Evolutionary conservation across 305 asterid genomes (phyloP), one percentile per base, ranked within the genome.

Genomic region (Fraxinus angustifolia): DNA sequence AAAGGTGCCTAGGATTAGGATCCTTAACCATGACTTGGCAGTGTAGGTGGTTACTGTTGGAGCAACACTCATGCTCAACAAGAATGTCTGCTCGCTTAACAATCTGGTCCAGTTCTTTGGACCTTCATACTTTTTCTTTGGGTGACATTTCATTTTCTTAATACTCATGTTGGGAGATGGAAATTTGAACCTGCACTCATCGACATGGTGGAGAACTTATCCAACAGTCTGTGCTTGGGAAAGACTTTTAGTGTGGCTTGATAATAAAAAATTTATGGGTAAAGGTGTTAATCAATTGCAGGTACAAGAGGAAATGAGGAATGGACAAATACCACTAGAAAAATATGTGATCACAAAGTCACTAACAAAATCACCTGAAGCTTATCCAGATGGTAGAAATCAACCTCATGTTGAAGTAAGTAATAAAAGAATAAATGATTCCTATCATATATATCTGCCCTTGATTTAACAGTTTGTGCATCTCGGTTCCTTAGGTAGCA

Each of bases 371-470:
- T 91, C 97, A 79, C 99, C 99, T 75, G 99, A 96, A 89, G 93
- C 97, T 82, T 96, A 96, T 81, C 98, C 98, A 30, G 99, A 96
- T 88, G 95, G 92, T 76, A 94, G 91, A 88, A 92, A 84, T 88
- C 99, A 96, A 82, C 99, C 99, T 83, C 99, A 96, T 86, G 98
- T 96, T 82, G 97, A 96, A 87, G 99, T 94, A 88, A 86, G 94
- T 82, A 78, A 21, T 72, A 34, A 71, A 76, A 81, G 60, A 79
- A 73, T 73, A 84, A 79, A 48, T 6, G 16, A 42, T 72, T 23
- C 60, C 75, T 75, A 67, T 81, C 8, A 28, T 79, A 80, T 26
- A 31, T 35, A 2, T 73, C 72, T 81, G 77, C 73, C 68, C 38
- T 67, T 77, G 60, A 42, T 79, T 65, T 80, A 72, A 68, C 53